These are phyloP conservation scores for Ogataea sp. DNA, from an alignment of 805 yeast species.

Conservation along the genomic window DNA sequence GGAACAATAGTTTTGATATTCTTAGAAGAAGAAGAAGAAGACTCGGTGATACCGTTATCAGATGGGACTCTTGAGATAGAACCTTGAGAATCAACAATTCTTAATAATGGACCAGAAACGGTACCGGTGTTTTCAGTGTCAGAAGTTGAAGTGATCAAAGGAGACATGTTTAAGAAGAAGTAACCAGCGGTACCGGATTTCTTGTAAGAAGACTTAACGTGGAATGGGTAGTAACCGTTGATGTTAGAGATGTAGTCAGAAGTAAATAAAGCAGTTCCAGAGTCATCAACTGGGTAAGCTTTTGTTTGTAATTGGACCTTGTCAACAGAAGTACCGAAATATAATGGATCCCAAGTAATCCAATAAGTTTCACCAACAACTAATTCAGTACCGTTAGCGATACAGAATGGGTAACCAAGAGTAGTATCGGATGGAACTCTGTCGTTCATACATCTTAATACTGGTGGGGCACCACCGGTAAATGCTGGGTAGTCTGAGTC, in stretches of 20 bases:
- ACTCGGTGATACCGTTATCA: conserved; percentile 25
- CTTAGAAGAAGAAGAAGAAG: conserved; percentile 5
- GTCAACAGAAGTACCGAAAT: conserved; percentile 29
- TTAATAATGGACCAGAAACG: conserved; percentile 30
- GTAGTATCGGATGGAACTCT: conserved; percentile 25
- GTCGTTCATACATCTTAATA: conserved; percentile 34
- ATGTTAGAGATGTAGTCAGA: conserved; percentile 27
- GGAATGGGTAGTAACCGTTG: conserved; percentile 32
- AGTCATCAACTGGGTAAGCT: conserved; percentile 28
- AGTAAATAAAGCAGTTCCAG: conserved; percentile 24
- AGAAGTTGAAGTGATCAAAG: conserved; percentile 26
- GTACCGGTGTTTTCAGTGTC: conserved; percentile 30
- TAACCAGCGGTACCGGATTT: conserved; percentile 21
- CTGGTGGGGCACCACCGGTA: conserved; percentile 34
- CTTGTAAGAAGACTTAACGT: conserved; percentile 21
- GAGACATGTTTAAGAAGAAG: conserved; percentile 30
- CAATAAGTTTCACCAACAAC: conserved; percentile 41
- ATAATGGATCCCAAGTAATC: conserved; percentile 41
- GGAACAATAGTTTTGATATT: conserved; percentile 30
- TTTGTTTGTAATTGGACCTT: conserved; percentile 25
- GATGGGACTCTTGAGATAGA: conserved; percentile 33
- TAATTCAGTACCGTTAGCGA: conserved; percentile 33
- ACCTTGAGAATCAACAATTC: conserved; percentile 23
- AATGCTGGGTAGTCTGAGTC: conserved; percentile 24
- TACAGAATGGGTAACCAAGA: conserved; percentile 34